Base-by-base conservation (phyloP, 108 stramenopile species). In the Fragilaria crotonensis region DNA sequence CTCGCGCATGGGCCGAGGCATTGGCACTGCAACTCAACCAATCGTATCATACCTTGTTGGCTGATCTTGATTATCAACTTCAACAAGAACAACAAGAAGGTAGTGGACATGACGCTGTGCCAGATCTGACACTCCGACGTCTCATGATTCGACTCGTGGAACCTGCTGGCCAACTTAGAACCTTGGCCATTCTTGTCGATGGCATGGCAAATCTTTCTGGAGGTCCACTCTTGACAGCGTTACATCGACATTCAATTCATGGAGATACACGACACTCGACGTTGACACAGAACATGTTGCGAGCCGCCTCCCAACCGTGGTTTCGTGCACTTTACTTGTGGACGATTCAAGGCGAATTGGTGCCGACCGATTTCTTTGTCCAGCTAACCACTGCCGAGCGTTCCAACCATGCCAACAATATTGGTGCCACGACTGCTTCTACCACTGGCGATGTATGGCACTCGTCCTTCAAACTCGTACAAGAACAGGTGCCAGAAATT, bases 121-220 rank as follows among this genome's bases (percentile, higher is more conserved):
- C n/a, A n/a, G 46, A 62, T 20, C 31, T 89, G 25, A 81, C 87
- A 5, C 49, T 96, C 23, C 72, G 90, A 22, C 76, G 83, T 21
- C 66, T 94, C 31, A 47, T 78, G 51, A 79, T 87, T 7, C 79
- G 82, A 41, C 41, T 90, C 22, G 78, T 63, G 22, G 73, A 67
- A 21, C 82, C 92, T 0, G 66, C 71, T 5, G 55, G 60, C 36
- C 71, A 76, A 19, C 74, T 96, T 1, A 59, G 73, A 55, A 67
- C 74, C 7, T 52, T 96, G 50, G 90, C 89, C n/a, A 61, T 82
- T 27, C 50, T 96, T 21, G 74, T 72, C 1, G 94, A 97, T 55
- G 76, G 84, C 52, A 52, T 81, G 9, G 60, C 56, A 27, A 53
- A 67, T 25, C 52, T 87, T 21, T 58, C 70, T 17, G 98, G 98